A percentile compares a stretch with the other conserved stretches of the same genome.
These are phyloP conservation scores for Wallacemonas sp. DNA, from an alignment of 208 protist genomes.

Conservation along the genomic window DNA sequence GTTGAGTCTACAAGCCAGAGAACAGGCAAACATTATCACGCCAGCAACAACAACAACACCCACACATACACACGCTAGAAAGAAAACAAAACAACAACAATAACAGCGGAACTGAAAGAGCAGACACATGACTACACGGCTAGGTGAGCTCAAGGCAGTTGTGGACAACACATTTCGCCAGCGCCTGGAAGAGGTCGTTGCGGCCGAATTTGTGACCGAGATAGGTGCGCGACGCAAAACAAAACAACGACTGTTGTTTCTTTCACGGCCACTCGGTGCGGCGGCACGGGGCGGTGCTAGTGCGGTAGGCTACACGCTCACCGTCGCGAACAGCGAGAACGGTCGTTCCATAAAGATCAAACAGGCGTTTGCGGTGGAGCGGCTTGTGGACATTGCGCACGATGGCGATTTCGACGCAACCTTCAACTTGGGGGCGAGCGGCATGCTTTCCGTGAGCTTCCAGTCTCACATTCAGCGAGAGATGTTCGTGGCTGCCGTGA, in stretches of 20 bases:
- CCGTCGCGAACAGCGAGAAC: constrained; percentile 36
- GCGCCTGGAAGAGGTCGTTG: constrained; percentile 76
- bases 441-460: constrained; percentile 81
- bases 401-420: constrained; percentile 82
- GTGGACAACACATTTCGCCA: constrained; percentile 69
- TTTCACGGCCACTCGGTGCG: constrained; percentile 47
- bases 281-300: constrained; percentile 17
- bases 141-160: constrained; percentile 43
- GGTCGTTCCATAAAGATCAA: constrained; percentile 60
- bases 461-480: constrained; percentile 88
- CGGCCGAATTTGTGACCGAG: constrained; percentile 71
- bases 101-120: too few relatives aligned
- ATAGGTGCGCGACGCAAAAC: constrained; percentile 43
- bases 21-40: too few relatives aligned
- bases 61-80: constrained; percentile 16
- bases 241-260: constrained; percentile 55
- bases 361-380: constrained; percentile 65
- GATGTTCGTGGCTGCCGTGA: constrained; percentile 82
- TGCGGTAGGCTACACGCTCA: constrained; percentile 26
- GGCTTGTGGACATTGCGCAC: constrained; percentile 67
- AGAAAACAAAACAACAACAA: too few relatives aligned
- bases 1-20: too few relatives aligned
- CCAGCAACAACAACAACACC: too few relatives aligned
- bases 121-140: constrained; percentile 46
- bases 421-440: constrained; percentile 84